Conservation (phyloP, 805 yeast species). For the Pichia nakasei region DNA sequence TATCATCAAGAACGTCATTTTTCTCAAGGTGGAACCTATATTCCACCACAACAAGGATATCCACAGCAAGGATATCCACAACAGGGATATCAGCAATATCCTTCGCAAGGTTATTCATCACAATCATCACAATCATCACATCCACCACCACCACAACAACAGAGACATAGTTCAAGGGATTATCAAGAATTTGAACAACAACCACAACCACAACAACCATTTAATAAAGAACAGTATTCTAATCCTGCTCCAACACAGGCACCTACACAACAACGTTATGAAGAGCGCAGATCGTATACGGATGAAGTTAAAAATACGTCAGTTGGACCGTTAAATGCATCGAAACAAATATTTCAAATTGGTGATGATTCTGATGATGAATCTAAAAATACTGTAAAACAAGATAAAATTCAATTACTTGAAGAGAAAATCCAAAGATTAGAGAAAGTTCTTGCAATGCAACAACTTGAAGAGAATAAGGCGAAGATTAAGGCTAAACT, state of each 20-base stretch:
- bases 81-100: neutral
- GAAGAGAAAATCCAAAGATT: conserved; percentile 26
- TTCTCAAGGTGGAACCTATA: neutral
- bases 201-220: neutral
- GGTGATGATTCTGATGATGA: conserved; percentile 2
- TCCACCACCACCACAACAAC: too few relatives aligned
- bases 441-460: conserved; percentile 21
- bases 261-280: neutral
- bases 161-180: neutral
- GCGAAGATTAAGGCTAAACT: too few relatives aligned
- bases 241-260: neutral
- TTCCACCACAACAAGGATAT: neutral
- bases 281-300: neutral
- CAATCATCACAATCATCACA: too few relatives aligned
- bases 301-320: neutral
- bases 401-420: conserved; percentile 20
- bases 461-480: conserved; percentile 12
- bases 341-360: neutral
- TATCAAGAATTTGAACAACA: conserved; percentile 3
- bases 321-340: neutral
- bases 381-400: neutral
- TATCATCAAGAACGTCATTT: neutral
- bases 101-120: conserved; percentile 1
- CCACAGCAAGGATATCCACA: neutral
- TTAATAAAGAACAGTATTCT: neutral